These are phyloP conservation scores for Neoboletus subvelutipes DNA, from an alignment of 768 basidiomycete genomes.

Conservation along the genomic window DNA sequence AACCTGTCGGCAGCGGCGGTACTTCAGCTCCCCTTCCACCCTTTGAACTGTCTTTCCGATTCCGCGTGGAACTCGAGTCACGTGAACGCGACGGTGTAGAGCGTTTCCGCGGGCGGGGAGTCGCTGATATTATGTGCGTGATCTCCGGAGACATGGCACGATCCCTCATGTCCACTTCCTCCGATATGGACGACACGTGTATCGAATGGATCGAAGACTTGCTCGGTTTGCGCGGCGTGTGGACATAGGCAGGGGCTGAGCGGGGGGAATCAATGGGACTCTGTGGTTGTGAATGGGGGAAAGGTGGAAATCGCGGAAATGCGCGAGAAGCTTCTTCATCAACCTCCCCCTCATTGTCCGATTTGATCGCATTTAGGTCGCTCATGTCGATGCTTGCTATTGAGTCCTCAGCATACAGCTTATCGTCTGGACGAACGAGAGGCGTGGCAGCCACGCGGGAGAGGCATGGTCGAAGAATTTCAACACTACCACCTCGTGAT, in stretches of 20 bases:
- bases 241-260: conserved; percentile 20
- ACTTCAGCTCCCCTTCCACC: conserved; percentile 10
- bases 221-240: conserved; percentile 24
- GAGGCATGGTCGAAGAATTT: conserved; percentile 20
- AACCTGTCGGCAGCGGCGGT: conserved; percentile 12
- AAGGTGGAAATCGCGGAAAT: conserved; percentile 30
- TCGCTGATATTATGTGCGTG: conserved; percentile 38
- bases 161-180: conserved; percentile 3
- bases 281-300: conserved; percentile 17
- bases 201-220: conserved; percentile 11
- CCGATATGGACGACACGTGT: conserved; percentile 13
- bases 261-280: conserved; percentile 2
- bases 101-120: conserved; percentile 36
- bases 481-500: conserved; percentile 18
- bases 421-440: background rate
- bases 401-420: conserved; percentile 21
- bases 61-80: conserved; percentile 17
- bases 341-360: conserved; percentile 27
- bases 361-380: conserved; percentile 31
- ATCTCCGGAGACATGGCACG: conserved; percentile 40
- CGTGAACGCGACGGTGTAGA: conserved; percentile 25
- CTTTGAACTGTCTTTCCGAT: conserved; percentile 16
- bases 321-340: conserved; percentile 23
- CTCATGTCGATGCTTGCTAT: conserved; percentile 33
- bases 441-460: conserved; percentile 12